Base-by-base conservation (phyloP, 768 basidiomycete genomes). In the Serendipita sp. region DNA sequence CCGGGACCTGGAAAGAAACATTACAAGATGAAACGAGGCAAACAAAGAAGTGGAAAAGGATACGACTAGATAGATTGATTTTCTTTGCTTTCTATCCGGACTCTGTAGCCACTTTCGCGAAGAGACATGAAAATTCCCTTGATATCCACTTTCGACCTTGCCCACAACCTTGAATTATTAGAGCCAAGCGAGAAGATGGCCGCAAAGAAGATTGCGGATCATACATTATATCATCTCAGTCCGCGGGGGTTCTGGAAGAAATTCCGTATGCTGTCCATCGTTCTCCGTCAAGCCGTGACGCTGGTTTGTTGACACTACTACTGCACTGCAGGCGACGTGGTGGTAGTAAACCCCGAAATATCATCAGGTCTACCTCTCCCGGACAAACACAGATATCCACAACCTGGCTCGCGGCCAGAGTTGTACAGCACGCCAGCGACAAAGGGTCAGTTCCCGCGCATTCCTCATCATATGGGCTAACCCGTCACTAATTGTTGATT, bases 191-290 rank as follows among this genome's bases (percentile, higher is more conserved):
- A 48, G 26, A 48, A 5, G 45, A 87, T 87, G 84, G 82, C 86
- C 63, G 79, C 80, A 65, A 87, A 82, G 76, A 90, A 84, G 75
- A 83, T 79, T 30, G 89, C 90, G 66, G 90, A 96, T 70, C 84
- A 86, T 41, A 93, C 89, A 2, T 79, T 91, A 48, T 96, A 96
- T 74, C 93, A 96, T 71, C 81, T 91, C 68, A 82, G 81, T 69
- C 85, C 88, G 26, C 84, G 86, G 73, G 92, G 93, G 7, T 94
- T 95, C 72, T 95, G 93, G 93, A 95, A 94, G 82, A 91, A 88
- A 77, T 91, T 96, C 70, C 83, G 92, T 92, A 68, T 64, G 90
- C 78, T 20, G 45, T n/a, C 20, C 9, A 20, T 48, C 14, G 38
- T 14, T 38, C 7, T 38, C 14, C 14, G 38, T 38, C 14, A 5